phyloP scores from a whole-genome alignment of 177 flowering plant genomes.

The Vitis hybrid region DNA sequence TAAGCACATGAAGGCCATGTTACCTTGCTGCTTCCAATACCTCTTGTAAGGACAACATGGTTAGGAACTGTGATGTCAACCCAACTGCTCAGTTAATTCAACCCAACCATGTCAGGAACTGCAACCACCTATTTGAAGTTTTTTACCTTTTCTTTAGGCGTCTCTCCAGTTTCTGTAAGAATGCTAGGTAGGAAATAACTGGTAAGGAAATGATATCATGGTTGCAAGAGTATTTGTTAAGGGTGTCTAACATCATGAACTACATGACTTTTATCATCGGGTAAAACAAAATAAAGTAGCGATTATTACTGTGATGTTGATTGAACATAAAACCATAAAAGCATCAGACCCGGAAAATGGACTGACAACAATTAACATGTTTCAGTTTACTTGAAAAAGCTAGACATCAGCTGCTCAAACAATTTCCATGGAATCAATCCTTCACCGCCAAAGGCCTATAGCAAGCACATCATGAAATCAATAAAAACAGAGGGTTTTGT shows the following conservation, averaged over 20 bases:
- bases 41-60: constrained; percentile 20
- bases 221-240: no score
- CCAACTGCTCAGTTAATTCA: constrained; percentile 2
- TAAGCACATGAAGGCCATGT: constrained; percentile 45
- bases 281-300: no score
- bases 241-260: neutral
- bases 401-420: neutral
- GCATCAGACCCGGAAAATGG: neutral
- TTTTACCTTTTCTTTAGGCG: no score
- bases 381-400: constrained; percentile 2
- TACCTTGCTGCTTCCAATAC: constrained; percentile 29
- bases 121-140: neutral
- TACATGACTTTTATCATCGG: neutral
- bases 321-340: neutral
- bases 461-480: neutral
- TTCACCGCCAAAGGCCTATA: neutral
- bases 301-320: no score
- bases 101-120: neutral
- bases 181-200: neutral
- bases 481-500: no score
- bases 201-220: neutral
- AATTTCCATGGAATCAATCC: neutral
- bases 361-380: neutral
- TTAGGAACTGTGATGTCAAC: constrained; percentile 7
- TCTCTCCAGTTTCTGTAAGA: no score